Conservation (phyloP, 1,139 yeast genomes). For the Protomyces inouyei region DNA sequence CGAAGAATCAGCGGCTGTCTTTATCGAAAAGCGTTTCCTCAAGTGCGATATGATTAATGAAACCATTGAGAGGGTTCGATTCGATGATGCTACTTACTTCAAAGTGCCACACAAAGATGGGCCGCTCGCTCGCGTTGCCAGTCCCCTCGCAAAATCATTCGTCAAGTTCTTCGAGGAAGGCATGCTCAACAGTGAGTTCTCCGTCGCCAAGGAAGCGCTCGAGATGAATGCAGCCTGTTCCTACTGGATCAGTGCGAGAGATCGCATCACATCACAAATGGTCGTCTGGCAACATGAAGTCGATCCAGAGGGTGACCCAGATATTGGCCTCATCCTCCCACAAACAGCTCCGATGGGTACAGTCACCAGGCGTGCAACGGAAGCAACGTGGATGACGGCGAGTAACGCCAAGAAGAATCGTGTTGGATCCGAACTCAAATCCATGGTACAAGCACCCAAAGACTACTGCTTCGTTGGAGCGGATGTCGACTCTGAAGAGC, state of each 20-base stretch:
- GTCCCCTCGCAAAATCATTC: conserved; percentile 74
- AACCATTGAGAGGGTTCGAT: conserved; percentile 35
- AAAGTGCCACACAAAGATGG: conserved; percentile 94
- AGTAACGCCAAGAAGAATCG: conserved; percentile 82
- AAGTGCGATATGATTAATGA: conserved; percentile 42
- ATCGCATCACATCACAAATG: conserved; percentile 76
- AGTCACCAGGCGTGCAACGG: conserved; percentile 91
- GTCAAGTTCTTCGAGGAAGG: conserved; percentile 69
- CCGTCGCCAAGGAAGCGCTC: conserved; percentile 71
- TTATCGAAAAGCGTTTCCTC: conserved; percentile 53
- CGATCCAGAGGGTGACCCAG: conserved; percentile 38
- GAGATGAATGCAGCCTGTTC: conserved; percentile 72
- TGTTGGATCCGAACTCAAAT: conserved; percentile 88
- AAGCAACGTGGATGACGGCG: conserved; percentile 96
- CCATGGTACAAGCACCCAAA: conserved; percentile 77
- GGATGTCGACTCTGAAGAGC: conserved; percentile 95
- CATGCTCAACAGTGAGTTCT: conserved; percentile 62
- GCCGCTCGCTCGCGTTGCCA: conserved; percentile 64
- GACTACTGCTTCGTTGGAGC: conserved; percentile 96
- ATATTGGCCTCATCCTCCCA: conserved; percentile 76
- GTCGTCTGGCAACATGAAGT: conserved; percentile 53
- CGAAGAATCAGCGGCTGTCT: conserved; percentile 40
- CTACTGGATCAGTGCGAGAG: conserved; percentile 90
- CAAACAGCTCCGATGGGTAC: conserved; percentile 91
- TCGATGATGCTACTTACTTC: conserved; percentile 42